Base-by-base conservation (phyloP, 768 basidiomycete species). In the Boletus tylopilopsis region DNA sequence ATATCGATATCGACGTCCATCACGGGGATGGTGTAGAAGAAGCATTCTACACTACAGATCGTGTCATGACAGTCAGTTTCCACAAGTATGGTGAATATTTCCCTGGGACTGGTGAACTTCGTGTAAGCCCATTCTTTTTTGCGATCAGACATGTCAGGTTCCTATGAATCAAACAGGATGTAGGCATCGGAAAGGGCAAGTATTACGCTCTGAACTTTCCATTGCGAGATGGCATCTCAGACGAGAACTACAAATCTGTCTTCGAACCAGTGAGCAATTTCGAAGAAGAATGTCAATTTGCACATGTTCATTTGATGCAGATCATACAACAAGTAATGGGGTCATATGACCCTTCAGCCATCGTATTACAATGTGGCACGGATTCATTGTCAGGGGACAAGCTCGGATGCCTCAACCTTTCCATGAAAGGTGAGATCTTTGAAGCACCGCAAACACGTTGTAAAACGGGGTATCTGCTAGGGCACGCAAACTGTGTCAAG, bases 31-130 rank as follows among this genome's bases (percentile, higher is more conserved):
- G 96, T 36, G 96, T 99, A 21, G 96, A 99, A 66, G 96, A 99
- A 69, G 96, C 96, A 0, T 99, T 99, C 68, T 99, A 98, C 68
- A 94, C 94, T 4, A 98, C 96, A 19, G 95, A 99, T 66, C 80
- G 96, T 37, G 96, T 99, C 49, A 98, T 98, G 96, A 98, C 95
- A 0, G 85, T 85, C 62, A 94, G 90, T 59, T 96, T 98, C 71
- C 96, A 99, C 67, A 97, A 98, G 69, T 99, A 97, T 56, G 96
- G 96, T 29, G 96, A 99, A 69, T 99, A 89, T 69, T 99, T 99
- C 69, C 96, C 96, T 23, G 96, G 96, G 35, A 99, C 96, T 6
- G 96, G 96, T n/a, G 94, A 96, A 68, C 75, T 96, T 34, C 79
- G 94, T 57, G 91, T 91, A 63, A 57, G 83, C 64, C 27, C 24